Evolutionary conservation across 257 asterid genomes (phyloP).

Genomic region (Salvia miltiorrhiza): DNA sequence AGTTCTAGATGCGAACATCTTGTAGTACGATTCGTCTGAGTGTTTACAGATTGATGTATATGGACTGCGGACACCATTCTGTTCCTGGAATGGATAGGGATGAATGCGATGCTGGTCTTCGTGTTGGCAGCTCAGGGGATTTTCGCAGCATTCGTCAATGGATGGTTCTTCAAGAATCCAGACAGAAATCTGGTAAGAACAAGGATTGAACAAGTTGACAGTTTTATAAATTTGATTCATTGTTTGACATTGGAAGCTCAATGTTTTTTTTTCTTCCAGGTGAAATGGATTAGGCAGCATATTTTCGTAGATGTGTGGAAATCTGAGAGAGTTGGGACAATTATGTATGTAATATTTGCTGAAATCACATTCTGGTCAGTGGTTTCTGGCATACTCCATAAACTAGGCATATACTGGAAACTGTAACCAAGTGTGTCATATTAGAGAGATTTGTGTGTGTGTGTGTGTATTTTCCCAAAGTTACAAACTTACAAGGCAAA

Average conservation of each 20-base stretch:
- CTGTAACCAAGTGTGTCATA: constrained; percentile 35
- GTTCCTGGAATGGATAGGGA: constrained; percentile 93
- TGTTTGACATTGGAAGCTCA: background rate
- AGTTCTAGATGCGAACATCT: background rate
- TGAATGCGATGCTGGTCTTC: constrained; percentile 90
- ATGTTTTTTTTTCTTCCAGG: constrained; percentile 40
- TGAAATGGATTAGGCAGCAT: constrained; percentile 73
- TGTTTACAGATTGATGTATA: constrained; percentile 43
- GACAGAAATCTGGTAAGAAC: constrained; percentile 54
- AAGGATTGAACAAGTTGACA: background rate
- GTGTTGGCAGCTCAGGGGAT: constrained; percentile 87
- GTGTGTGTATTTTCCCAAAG: background rate
- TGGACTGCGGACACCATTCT: constrained; percentile 66
- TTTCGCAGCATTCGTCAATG: constrained; percentile 70
- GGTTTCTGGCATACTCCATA: constrained; percentile 69
- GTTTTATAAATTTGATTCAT: background rate
- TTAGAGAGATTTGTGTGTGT: too few species aligned
- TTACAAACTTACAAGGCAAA: background rate
- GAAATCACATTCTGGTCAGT: constrained; percentile 86
- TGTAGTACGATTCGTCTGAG: background rate
- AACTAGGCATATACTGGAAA: constrained; percentile 71
- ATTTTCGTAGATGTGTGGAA: constrained; percentile 77
- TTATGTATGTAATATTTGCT: constrained; percentile 74
- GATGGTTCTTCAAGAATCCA: constrained; percentile 64
- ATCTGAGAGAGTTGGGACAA: constrained; percentile 62